Conservation (phyloP, 192 early-diverging fungal species). For the Kappamyces sp. region DNA sequence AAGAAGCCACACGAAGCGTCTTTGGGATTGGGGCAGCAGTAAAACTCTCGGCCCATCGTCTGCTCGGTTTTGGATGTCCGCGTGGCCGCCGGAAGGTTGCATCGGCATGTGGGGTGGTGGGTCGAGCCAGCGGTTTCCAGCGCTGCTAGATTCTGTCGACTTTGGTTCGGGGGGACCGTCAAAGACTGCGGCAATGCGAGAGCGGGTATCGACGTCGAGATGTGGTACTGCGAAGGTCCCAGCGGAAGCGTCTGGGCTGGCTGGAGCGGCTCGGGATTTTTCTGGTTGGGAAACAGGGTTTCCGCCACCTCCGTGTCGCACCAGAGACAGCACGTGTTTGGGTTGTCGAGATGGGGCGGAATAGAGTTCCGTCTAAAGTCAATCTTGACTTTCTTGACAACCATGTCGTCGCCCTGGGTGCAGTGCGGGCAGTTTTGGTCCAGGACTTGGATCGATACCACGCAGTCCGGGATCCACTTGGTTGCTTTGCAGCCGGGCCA, state of each 20-base stretch:
- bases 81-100: not conserved
- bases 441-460: constrained; percentile 9
- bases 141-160: not conserved
- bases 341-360: constrained; percentile 14
- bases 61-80: not conserved
- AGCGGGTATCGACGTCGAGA: too few relatives aligned
- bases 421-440: constrained; percentile 28
- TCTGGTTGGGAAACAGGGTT: not conserved
- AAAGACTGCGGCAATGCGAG: too few relatives aligned
- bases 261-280: not conserved
- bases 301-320: constrained; percentile 24
- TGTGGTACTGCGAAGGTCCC: too few relatives aligned
- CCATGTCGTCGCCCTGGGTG: constrained; percentile 10
- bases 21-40: not conserved
- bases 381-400: constrained; percentile 28
- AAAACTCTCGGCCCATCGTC: not conserved
- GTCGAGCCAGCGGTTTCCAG: not conserved
- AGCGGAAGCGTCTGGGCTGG: too few relatives aligned
- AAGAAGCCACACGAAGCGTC: constrained; percentile 6
- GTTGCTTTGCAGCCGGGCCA: constrained; percentile 42
- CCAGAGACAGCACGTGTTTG: constrained; percentile 27
- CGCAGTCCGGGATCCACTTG: constrained; percentile 35
- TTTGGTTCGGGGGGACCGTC: too few relatives aligned
- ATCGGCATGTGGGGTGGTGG: not conserved
- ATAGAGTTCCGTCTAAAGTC: constrained; percentile 24